A percentile compares a stretch with the other conserved stretches of the same genome.
Evolutionary conservation across 768 basidiomycete genomes (phyloP).

Genomic region (Stropharia rugosoannulata): DNA sequence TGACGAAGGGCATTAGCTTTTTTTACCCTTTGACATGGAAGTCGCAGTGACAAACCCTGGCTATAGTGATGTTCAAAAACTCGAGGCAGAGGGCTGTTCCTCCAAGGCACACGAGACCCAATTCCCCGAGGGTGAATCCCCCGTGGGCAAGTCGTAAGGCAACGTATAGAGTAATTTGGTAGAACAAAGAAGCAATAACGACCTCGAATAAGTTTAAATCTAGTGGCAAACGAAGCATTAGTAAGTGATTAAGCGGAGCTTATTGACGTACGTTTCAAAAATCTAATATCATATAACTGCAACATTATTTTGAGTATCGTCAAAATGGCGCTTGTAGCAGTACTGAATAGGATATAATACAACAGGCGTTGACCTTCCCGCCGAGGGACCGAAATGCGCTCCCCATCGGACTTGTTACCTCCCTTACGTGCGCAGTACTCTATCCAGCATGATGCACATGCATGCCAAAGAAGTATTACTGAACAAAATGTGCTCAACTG

Average conservation of each 20-base stretch:
- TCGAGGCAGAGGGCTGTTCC: slow-evolving; percentile 88
- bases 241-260: background rate
- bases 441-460: slow-evolving; percentile 73
- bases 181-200: slow-evolving; percentile 71
- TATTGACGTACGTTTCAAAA: slow-evolving; percentile 72
- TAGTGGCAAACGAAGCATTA: slow-evolving; percentile 25
- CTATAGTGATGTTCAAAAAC: slow-evolving; percentile 78
- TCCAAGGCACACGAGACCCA: slow-evolving; percentile 86
- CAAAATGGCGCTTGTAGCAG: slow-evolving; percentile 48
- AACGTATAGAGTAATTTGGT: slow-evolving; percentile 88
- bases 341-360: slow-evolving; percentile 66
- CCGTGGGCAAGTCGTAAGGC: slow-evolving; percentile 88
- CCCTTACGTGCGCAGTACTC: slow-evolving; percentile 51
- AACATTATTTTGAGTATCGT: slow-evolving; percentile 50
- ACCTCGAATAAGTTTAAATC: slow-evolving; percentile 82
- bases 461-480: slow-evolving; percentile 75
- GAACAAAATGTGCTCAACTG: slow-evolving; percentile 82
- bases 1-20: slow-evolving; percentile 25
- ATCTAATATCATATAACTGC: slow-evolving; percentile 36
- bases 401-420: slow-evolving; percentile 52
- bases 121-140: slow-evolving; percentile 95
- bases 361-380: slow-evolving; percentile 63
- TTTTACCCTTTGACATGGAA: background rate
- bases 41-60: slow-evolving; percentile 52
- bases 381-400: slow-evolving; percentile 75